Percentiles rank a stretch among this genome's conserved stretches.
Conservation (phyloP, 169 alveolate genomes). For the Theileria parva region DNA sequence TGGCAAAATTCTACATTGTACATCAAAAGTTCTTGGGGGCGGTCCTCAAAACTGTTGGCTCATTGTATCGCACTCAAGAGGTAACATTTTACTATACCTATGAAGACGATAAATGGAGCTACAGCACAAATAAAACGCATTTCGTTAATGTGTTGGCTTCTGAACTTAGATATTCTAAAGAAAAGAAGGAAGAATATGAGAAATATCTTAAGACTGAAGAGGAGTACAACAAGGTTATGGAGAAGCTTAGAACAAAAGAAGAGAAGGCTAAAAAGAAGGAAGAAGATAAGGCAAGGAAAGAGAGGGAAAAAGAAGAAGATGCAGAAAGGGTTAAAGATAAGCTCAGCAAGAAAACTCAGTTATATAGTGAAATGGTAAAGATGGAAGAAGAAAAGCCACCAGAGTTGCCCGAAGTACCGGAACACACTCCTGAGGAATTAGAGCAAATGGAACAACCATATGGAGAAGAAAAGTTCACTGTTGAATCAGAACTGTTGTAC, state of each 20-base stretch:
- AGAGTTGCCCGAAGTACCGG: not conserved
- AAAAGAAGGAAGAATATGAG: not conserved
- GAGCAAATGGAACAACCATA: not conserved
- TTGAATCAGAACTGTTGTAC: slow-evolving; percentile 2
- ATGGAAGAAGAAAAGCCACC: not conserved
- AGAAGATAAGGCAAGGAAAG: not conserved
- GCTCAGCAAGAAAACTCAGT: not conserved
- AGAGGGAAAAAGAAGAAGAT: not conserved
- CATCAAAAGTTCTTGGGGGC: not conserved
- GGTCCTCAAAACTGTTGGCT: not conserved
- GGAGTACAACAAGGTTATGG: not conserved
- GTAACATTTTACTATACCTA: not conserved
- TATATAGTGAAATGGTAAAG: not conserved
- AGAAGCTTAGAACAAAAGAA: not conserved
- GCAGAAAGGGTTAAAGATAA: not conserved
- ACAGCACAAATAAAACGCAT: not conserved
- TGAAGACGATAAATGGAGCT: not conserved
- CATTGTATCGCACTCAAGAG: not conserved
- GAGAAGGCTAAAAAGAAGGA: not conserved
- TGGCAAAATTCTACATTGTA: not conserved
- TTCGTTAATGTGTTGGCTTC: not conserved
- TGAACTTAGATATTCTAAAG: not conserved
- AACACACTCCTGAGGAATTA: not conserved
- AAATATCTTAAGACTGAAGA: not conserved
- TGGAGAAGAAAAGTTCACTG: slow-evolving; percentile 1